phyloP scores from a whole-genome alignment of 306 rosid species.

The Hippophae tibetana region DNA sequence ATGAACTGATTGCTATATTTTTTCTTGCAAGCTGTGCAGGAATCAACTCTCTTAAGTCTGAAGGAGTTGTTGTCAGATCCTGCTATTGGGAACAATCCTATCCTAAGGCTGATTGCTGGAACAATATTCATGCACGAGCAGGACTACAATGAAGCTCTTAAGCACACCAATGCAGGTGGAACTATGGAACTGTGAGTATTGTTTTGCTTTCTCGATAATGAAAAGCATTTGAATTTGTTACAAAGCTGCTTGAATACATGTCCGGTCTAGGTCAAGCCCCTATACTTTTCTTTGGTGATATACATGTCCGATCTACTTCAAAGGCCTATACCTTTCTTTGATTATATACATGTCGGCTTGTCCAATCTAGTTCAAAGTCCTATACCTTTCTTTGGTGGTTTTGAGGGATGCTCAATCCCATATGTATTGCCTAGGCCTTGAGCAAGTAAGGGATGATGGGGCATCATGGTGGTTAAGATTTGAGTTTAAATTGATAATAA shows the following conservation, averaged over 20 bases:
- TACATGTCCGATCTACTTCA: too few species aligned
- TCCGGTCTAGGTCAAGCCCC: not conserved
- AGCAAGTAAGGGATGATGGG: too few species aligned
- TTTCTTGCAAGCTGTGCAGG: slow-evolving; percentile 29
- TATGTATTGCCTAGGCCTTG: too few species aligned
- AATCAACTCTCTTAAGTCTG: slow-evolving; percentile 49
- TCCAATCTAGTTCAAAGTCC: too few species aligned
- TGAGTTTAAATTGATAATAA: too few species aligned
- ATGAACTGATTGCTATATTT: not conserved
- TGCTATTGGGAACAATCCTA: slow-evolving; percentile 64
- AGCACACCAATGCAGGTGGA: slow-evolving; percentile 85
- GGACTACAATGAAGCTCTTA: slow-evolving; percentile 85
- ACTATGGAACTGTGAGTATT: slow-evolving; percentile 77
- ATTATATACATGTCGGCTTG: too few species aligned
- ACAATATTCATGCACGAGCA: slow-evolving; percentile 73
- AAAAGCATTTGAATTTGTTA: not conserved
- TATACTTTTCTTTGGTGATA: not conserved
- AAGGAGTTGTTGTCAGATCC: slow-evolving; percentile 85
- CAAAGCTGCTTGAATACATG: not conserved
- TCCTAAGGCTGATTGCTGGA: slow-evolving; percentile 72
- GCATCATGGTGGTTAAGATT: too few species aligned
- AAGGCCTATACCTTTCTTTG: too few species aligned
- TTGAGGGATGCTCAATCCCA: too few species aligned
- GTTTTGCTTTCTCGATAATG: not conserved
- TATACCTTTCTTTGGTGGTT: too few species aligned